Evolutionary conservation across 2,329 filamentous ascomycete species (phyloP), one percentile per base, ranked within the genome.

Genomic region (Alternaria tenuissima): DNA sequence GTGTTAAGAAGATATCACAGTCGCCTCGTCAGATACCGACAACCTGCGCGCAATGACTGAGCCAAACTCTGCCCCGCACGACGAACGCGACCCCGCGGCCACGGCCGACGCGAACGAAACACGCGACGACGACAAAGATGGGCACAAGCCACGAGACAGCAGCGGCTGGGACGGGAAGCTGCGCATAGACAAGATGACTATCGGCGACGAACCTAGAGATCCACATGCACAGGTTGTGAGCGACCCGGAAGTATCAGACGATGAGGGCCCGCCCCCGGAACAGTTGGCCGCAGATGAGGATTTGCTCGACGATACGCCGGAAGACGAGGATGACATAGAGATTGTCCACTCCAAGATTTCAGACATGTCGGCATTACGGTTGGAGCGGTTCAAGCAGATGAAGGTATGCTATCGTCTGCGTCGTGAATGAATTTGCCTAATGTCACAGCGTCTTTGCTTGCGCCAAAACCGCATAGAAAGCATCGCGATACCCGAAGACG

Each of bases 381-480:
- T 99, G 48, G 91, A 94, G 62, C 89, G 95, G 61, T 98, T 99
- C 81, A 86, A 84, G 60, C 87, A 91, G 55, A 85, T 93, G 26
- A 83, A 85, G 73, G 89, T 86, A 80, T 44, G n/a, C 38, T 24
- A 28, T 20, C 28, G 47, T 38, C 9, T 20, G 43, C 8, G 20
- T 46, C 24, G 14, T 26, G 20, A 5, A 20, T 30, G 8, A 24
- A 47, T 48, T 44, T 52, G 39, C 66, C 55, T 61, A 52, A 65
- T 32, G 12, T 26, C 73, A 34, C 69, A 87, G 82, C 85, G 91
- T 72, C 82, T 99, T 69, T 97, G 94, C 76, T 89, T 99, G 20
- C 93, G 95, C 49, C 94, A 99, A 78, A 99, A 99, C 78, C 87
- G 88, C 68, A 95, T 99, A 76, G 85, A 91, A 65, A 83, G 88